These are phyloP conservation scores for Skeletonema marinoi DNA, from an alignment of 108 stramenopile genomes.

Conservation along the genomic window DNA sequence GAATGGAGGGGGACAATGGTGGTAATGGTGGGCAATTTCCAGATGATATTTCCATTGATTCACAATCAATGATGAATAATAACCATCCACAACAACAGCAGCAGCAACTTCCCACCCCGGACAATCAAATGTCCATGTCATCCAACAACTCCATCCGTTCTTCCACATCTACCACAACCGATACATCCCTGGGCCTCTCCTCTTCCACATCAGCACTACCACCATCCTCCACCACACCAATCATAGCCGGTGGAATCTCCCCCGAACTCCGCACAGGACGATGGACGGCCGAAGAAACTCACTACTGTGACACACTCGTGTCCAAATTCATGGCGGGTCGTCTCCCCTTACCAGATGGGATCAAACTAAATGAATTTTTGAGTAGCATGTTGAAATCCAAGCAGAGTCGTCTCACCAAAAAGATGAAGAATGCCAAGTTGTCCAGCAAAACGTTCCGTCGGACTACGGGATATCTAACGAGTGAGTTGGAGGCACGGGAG, in stretches of 20 bases:
- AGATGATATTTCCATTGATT: not conserved
- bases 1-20: not conserved
- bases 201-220: not conserved
- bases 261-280: slow-evolving; percentile 67
- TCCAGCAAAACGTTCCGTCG: slow-evolving; percentile 65
- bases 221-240: not conserved
- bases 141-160: not conserved
- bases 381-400: slow-evolving; percentile 83
- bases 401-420: slow-evolving; percentile 86
- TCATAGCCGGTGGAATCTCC: not conserved
- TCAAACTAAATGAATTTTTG: slow-evolving; percentile 87
- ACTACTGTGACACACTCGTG: slow-evolving; percentile 81
- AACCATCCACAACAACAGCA: not conserved
- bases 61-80: not conserved
- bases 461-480: slow-evolving; percentile 42
- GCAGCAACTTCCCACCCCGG: not conserved
- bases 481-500: slow-evolving; percentile 54
- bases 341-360: slow-evolving; percentile 69
- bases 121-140: not conserved
- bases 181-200: not conserved
- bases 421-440: slow-evolving; percentile 90
- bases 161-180: not conserved
- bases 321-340: slow-evolving; percentile 72
- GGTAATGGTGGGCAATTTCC: not conserved
- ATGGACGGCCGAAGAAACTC: slow-evolving; percentile 84